phyloP scores from a whole-genome alignment of 2,329 filamentous ascomycete species.

The Pseudogymnoascus sp. region DNA sequence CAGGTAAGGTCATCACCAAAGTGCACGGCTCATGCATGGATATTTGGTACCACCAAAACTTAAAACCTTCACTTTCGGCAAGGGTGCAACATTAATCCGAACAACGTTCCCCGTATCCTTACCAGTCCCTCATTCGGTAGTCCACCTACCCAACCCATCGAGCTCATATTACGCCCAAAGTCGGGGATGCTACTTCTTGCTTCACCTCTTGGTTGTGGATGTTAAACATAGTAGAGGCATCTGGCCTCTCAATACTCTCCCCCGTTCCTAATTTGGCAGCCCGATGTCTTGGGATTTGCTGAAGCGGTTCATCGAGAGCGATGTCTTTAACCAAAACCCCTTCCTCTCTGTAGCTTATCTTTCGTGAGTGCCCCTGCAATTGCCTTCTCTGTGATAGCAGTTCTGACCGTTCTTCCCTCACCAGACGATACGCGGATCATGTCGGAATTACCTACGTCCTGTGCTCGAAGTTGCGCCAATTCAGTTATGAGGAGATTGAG shows the following conservation, averaged over 20 bases:
- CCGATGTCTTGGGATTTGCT: slow-evolving; percentile 79
- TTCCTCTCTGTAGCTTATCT: slow-evolving; percentile 85
- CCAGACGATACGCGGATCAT: slow-evolving; percentile 79
- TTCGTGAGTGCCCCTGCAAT: slow-evolving; percentile 48
- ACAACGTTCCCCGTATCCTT: slow-evolving; percentile 5
- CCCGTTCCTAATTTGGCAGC: slow-evolving; percentile 9
- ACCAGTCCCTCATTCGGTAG: slow-evolving; percentile 1
- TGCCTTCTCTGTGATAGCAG: slow-evolving; percentile 12
- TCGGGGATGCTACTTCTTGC: slow-evolving; percentile 4
- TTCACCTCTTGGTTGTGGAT: slow-evolving; percentile 6
- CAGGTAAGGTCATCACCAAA: slow-evolving; percentile 1
- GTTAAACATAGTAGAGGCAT: slow-evolving; percentile 9
- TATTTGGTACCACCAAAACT: slow-evolving; percentile 2
- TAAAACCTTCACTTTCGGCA: slow-evolving; percentile 7
- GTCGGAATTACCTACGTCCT: slow-evolving; percentile 85
- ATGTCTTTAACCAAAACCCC: slow-evolving; percentile 87
- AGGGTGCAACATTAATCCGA: slow-evolving; percentile 4
- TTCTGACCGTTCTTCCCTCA: slow-evolving; percentile 16
- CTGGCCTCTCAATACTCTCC: not conserved
- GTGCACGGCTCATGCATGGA: slow-evolving; percentile 7
- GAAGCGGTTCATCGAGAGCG: slow-evolving; percentile 85
- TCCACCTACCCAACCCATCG: not conserved
- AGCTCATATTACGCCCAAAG: slow-evolving; percentile 6
- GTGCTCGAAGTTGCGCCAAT: slow-evolving; percentile 81
- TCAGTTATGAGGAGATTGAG: slow-evolving; percentile 85